phyloP scores from a whole-genome alignment of 129 eudicot species.

The Lactuca sativa region DNA sequence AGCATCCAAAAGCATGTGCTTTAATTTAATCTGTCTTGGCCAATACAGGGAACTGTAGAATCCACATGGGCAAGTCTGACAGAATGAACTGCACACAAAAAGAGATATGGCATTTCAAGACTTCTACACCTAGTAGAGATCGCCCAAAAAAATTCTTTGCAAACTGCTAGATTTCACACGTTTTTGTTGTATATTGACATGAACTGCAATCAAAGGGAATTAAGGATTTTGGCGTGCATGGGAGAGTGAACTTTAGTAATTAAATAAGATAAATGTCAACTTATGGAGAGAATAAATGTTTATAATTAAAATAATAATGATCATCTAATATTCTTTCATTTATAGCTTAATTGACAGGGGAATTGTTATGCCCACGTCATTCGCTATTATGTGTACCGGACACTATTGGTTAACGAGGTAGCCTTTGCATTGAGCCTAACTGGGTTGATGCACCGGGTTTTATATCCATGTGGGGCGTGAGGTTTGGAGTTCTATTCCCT shows the following conservation, averaged over 20 bases:
- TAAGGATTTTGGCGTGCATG: slow-evolving; percentile 1
- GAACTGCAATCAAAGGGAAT: slow-evolving; percentile 8
- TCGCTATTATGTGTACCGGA: neutral
- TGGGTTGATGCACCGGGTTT: too few relatives aligned
- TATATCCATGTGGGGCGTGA: too few relatives aligned
- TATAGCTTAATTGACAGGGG: slow-evolving; percentile 6
- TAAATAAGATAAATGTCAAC: neutral
- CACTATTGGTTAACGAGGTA: too few relatives aligned
- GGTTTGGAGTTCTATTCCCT: too few relatives aligned
- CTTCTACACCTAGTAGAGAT: slow-evolving; percentile 34
- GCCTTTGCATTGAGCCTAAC: too few relatives aligned
- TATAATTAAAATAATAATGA: slow-evolving; percentile 14
- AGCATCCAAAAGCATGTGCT: slow-evolving; percentile 39
- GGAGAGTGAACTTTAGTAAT: neutral
- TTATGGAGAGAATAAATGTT: slow-evolving; percentile 18
- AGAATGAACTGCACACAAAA: slow-evolving; percentile 41
- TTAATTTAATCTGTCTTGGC: slow-evolving; percentile 43
- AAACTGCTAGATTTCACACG: slow-evolving; percentile 34
- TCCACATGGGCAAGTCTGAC: slow-evolving; percentile 63
- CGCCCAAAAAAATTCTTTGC: slow-evolving; percentile 27
- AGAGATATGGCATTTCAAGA: slow-evolving; percentile 29
- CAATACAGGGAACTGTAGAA: slow-evolving; percentile 41
- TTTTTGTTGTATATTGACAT: slow-evolving; percentile 10
- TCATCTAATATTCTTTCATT: slow-evolving; percentile 12
- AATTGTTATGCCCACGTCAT: neutral